These are phyloP conservation scores for Ogataea nakhonphanomensis DNA, from an alignment of 805 yeast genomes.

Conservation along the genomic window DNA sequence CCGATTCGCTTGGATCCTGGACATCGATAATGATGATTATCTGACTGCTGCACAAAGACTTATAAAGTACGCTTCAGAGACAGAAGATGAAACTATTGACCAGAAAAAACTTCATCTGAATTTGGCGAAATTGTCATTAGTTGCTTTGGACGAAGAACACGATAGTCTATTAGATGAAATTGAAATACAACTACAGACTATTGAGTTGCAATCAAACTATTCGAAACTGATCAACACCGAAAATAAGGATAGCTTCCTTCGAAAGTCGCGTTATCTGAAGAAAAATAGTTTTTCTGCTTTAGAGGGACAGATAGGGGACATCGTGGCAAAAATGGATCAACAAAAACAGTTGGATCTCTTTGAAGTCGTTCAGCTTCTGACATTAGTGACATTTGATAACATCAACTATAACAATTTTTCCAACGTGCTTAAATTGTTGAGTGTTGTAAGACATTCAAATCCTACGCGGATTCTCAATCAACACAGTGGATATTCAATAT, in stretches of 20 bases:
- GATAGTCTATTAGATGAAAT: constrained; percentile 38
- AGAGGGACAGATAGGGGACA: constrained; percentile 15
- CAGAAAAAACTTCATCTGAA: constrained; percentile 58
- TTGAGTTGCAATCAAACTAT: constrained; percentile 28
- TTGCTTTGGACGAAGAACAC: constrained; percentile 37
- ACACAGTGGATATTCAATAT: constrained; percentile 6
- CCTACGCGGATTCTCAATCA: constrained; percentile 6
- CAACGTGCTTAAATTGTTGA: constrained; percentile 50
- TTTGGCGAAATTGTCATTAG: constrained; percentile 64
- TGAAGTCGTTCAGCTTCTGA: constrained; percentile 50
- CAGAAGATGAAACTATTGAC: constrained; percentile 39
- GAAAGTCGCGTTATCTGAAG: constrained; percentile 22
- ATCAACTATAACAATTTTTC: constrained; percentile 42
- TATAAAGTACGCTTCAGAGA: constrained; percentile 36
- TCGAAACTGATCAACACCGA: constrained; percentile 29
- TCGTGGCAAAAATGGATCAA: constrained; percentile 32
- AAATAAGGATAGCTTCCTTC: constrained; percentile 20
- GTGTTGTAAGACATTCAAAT: constrained; percentile 37
- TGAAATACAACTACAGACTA: constrained; percentile 37
- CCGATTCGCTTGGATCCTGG: constrained; percentile 69
- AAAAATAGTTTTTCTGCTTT: constrained; percentile 20
- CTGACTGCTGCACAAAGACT: constrained; percentile 48
- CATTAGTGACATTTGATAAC: constrained; percentile 44
- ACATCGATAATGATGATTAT: constrained; percentile 51
- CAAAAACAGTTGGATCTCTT: constrained; percentile 38